Evolutionary conservation across 2,329 filamentous ascomycete species (phyloP), one percentile per base, ranked within the genome.

Genomic region (Colletotrichum simmondsii): DNA sequence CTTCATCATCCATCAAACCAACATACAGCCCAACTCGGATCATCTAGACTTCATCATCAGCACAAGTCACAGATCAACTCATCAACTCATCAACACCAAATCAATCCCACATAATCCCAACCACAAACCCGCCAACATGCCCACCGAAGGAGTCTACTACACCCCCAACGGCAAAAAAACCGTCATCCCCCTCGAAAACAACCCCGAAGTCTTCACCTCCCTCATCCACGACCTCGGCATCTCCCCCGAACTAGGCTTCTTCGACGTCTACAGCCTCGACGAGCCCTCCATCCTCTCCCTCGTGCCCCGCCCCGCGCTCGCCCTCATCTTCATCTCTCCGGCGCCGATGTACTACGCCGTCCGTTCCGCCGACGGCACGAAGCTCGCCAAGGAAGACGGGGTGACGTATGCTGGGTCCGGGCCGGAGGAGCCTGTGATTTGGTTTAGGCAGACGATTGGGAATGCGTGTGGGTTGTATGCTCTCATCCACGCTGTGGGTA

Each of bases 381-480:
- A 24, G 52, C 30, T 69, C 72, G 74, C 63, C 5, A 72, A 75
- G 14, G 65, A 72, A n/a, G 65, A 79, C 5, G 75, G 77, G 11
- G 46, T 80, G 35, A 80, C 80, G 1, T 84, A 85, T 74, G 71
- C 78, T 42, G 62, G 71, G 1, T 74, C 75, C 8, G 82, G 82
- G 2, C 76, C 78, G 5, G 80, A 83, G 0, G 93, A 95, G 77
- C 89, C 93, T 7, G 90, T 95, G 1, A 85, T 94, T 22, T 97
- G 94, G 94, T 97, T 95, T 84, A 92, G 92, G 78, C 94, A 97
- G 82, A 97, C 93, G 0, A 97, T 97, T 77, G 89, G 91, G 71
- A 92, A 97, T 79, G 93, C 94, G 1, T 97, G 94, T 79, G 94
- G 94, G 0, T 88, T 95, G 26, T 95, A 95, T 78, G 94, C 91